Conservation (phyloP, 2,329 filamentous ascomycete species). For the Mollisiaceae sp. region DNA sequence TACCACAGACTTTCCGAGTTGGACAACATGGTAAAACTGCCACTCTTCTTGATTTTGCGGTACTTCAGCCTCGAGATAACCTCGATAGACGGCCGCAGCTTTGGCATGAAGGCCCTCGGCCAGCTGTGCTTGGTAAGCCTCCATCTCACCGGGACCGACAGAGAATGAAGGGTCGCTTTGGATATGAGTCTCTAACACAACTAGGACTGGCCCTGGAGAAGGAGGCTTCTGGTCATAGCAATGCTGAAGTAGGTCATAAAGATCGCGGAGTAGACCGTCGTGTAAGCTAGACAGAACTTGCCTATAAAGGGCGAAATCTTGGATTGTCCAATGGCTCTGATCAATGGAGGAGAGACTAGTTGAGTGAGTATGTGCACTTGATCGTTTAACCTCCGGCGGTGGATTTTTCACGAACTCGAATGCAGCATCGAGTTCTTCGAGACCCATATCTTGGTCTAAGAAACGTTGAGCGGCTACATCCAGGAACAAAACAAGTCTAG, state of each 20-base stretch:
- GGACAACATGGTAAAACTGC: conserved; percentile 90
- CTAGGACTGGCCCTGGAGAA: conserved; percentile 78
- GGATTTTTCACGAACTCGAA: conserved; percentile 83
- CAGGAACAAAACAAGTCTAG: conserved; percentile 78
- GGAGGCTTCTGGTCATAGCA: conserved; percentile 91
- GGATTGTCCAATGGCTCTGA: conserved; percentile 67
- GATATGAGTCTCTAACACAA: conserved; percentile 79
- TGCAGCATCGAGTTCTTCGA: conserved; percentile 81
- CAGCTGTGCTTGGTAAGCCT: conserved; percentile 74
- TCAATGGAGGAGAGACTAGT: conserved; percentile 60
- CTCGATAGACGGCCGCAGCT: conserved; percentile 79
- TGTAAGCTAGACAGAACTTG: conserved; percentile 76
- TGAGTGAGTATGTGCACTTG: conserved; percentile 41
- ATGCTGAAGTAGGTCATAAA: conserved; percentile 85
- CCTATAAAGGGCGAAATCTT: conserved; percentile 74
- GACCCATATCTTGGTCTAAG: conserved; percentile 77
- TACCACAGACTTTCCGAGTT: conserved; percentile 84
- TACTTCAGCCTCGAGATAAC: conserved; percentile 78
- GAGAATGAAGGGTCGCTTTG: conserved; percentile 78
- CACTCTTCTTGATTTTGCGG: conserved; percentile 81
- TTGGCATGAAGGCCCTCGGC: conserved; percentile 74
- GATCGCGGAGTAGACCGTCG: conserved; percentile 81
- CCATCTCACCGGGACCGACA: conserved; percentile 69
- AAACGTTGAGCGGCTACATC: conserved; percentile 88
- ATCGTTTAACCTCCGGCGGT: conserved; percentile 63